Evolutionary conservation across 108 stramenopile genomes (phyloP).

Genomic region (Mayamaea pseudoterrestris): DNA sequence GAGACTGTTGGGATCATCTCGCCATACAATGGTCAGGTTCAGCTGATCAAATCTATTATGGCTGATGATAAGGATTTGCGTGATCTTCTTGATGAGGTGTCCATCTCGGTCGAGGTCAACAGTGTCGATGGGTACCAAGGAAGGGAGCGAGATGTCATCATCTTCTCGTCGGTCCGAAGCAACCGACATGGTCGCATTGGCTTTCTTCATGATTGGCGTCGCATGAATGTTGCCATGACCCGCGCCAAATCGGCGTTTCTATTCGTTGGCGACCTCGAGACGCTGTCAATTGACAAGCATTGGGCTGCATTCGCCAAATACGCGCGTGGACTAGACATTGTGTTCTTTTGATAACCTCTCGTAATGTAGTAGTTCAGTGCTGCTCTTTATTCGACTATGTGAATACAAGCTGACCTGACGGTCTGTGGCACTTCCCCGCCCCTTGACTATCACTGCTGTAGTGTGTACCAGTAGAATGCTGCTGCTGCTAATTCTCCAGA

Average conservation of each 20-base stretch:
- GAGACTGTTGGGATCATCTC: slow-evolving; percentile 85
- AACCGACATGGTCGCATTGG: slow-evolving; percentile 90
- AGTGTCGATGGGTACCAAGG: slow-evolving; percentile 94
- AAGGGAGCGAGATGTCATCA: slow-evolving; percentile 85
- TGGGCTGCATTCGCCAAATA: slow-evolving; percentile 79
- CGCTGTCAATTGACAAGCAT: slow-evolving; percentile 73
- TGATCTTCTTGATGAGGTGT: slow-evolving; percentile 21
- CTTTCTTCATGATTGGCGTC: slow-evolving; percentile 89
- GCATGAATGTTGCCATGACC: slow-evolving; percentile 97
- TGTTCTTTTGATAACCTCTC: too few species aligned
- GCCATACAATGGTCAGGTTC: slow-evolving; percentile 92
- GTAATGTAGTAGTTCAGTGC: too few species aligned
- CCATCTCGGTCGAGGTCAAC: slow-evolving; percentile 64
- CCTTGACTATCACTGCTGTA: too few species aligned
- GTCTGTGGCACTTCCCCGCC: too few species aligned
- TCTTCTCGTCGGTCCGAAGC: slow-evolving; percentile 87
- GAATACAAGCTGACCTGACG: too few species aligned
- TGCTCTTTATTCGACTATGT: too few species aligned
- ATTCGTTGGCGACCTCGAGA: slow-evolving; percentile 86
- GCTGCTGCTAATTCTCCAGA: too few species aligned
- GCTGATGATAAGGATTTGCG: slow-evolving; percentile 31
- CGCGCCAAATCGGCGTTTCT: slow-evolving; percentile 81
- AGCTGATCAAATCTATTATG: slow-evolving; percentile 67
- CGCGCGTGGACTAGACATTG: too few species aligned
- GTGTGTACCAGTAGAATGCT: too few species aligned